A percentile compares a stretch with the other conserved stretches of the same genome.
These are phyloP conservation scores for Hymenochaete sp. DNA, from an alignment of 1,284 basidiomycete genomes.

Conservation along the genomic window DNA sequence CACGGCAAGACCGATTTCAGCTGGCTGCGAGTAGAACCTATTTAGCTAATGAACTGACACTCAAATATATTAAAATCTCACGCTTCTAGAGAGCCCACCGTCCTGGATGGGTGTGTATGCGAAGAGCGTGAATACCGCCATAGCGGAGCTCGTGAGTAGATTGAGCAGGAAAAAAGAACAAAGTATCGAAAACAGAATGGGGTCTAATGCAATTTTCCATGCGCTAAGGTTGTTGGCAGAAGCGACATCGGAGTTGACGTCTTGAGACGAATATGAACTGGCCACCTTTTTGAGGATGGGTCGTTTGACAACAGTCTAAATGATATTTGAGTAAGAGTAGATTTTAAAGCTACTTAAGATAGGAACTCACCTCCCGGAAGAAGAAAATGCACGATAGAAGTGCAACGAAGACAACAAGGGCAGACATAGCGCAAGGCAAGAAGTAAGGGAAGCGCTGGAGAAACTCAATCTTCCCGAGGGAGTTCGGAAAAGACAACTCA, in stretches of 20 bases:
- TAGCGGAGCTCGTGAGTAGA: constrained; percentile 5
- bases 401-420: constrained; percentile 11
- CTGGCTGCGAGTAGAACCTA: constrained; percentile 6
- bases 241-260: background rate
- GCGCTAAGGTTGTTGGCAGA: constrained; percentile 1
- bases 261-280: constrained; percentile 3
- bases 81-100: constrained; percentile 18
- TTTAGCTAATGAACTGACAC: no score
- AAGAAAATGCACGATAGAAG: constrained; percentile 12
- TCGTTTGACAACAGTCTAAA: constrained; percentile 2
- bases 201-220: constrained; percentile 4
- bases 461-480: constrained; percentile 19
- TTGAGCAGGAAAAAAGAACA: constrained; percentile 13
- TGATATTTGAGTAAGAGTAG: constrained; percentile 2
- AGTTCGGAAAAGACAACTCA: constrained; percentile 19
- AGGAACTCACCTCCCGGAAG: constrained; percentile 7
- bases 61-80: constrained; percentile 8
- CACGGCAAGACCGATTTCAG: constrained; percentile 18
- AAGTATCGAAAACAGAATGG: constrained; percentile 10
- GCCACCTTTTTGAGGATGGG: constrained; percentile 3
- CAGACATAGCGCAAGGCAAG: constrained; percentile 21
- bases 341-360: constrained; percentile 1
- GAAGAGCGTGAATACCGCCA: constrained; percentile 14
- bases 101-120: constrained; percentile 14
- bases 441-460: constrained; percentile 23